A percentile compares a stretch with the other conserved stretches of the same genome.
These are phyloP conservation scores for Adenanthera pavonina DNA, from an alignment of 306 rosid genomes.

Conservation along the genomic window DNA sequence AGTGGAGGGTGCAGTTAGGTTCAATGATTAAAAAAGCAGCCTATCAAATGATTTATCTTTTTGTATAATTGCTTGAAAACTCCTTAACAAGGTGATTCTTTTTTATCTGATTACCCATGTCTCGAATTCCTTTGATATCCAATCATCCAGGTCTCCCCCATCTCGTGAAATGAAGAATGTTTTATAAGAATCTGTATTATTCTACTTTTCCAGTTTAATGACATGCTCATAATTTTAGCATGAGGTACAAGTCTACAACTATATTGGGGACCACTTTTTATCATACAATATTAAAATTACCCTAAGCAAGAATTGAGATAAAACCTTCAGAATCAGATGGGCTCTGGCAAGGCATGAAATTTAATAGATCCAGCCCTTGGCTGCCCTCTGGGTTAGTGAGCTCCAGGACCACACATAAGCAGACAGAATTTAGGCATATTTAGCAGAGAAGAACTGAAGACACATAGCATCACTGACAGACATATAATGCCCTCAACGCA, in stretches of 20 bases:
- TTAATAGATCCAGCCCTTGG: conserved; percentile 29
- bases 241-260: not conserved
- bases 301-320: conserved; percentile 24
- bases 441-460: conserved; percentile 27
- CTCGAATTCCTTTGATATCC: not conserved
- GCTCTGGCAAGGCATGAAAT: conserved; percentile 25
- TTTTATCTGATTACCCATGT: not conserved
- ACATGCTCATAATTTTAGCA: conserved; percentile 20
- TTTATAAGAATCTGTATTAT: not conserved
- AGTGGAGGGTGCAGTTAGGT: conserved; percentile 7
- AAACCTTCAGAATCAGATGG: conserved; percentile 29
- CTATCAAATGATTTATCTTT: conserved; percentile 23
- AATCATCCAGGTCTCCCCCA: not conserved
- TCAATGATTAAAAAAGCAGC: conserved; percentile 14
- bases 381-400: conserved; percentile 1
- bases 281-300: conserved; percentile 9
- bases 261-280: not conserved
- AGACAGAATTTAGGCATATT: conserved; percentile 4
- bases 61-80: conserved; percentile 35
- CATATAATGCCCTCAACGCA: not conserved
- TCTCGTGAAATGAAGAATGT: conserved; percentile 13
- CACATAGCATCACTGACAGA: conserved; percentile 19
- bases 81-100: conserved; percentile 21
- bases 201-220: conserved; percentile 5
- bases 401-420: conserved; percentile 13